Base-by-base conservation (phyloP, 371 early-diverging fungal genomes). In the Catenaria anguillulae region DNA sequence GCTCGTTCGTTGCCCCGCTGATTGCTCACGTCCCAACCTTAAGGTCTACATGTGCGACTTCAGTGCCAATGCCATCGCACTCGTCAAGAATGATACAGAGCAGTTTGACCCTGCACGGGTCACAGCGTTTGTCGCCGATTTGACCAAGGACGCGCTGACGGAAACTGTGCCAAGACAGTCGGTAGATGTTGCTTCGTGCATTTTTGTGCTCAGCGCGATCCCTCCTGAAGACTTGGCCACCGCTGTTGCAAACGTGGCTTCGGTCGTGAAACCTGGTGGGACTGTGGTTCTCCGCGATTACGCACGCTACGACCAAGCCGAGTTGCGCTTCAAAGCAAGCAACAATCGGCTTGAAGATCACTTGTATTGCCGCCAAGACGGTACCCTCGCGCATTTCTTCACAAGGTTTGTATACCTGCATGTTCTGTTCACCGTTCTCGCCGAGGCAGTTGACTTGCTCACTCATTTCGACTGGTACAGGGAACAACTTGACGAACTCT, bases 1-100 rank as follows among this genome's bases (percentile, higher is more conserved):
- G 97, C 55, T 94, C 93, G 73, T 94, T 95, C 78, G 76, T 91
- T 43, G 95, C 86, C 73, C 97, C 97, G 2, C 74, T 90, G 13
- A 64, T 96, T 86, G 87, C 50, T 73, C 76, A 40, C 87, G 90
- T 66, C 78, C 84, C 0, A 73, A 77, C 43, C 55, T 91, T 33
- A 81, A 76, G 55, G 80, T 87, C 52, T 86, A 85, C 67, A 87
- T 87, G 26, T 90, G 90, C 64, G 92, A 92, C 65, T 89, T 92
- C 63, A 87, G 90, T 5, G 74, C 76, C 34, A 77, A 82, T 33
- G 92, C 92, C 0, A 77, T 92, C 0, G 84, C 85, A 1, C 75
- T 89, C 69, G 89, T 91, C 55, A 78, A 86, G 70, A 73, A 33
- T 17, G 12, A 58, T 24, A 24, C 23, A 24, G 42, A 58, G 24